Percentiles rank a stretch among this genome's conserved stretches.
Conservation (phyloP, 2,329 filamentous ascomycete species). For the Tolypocladium nubicola region DNA sequence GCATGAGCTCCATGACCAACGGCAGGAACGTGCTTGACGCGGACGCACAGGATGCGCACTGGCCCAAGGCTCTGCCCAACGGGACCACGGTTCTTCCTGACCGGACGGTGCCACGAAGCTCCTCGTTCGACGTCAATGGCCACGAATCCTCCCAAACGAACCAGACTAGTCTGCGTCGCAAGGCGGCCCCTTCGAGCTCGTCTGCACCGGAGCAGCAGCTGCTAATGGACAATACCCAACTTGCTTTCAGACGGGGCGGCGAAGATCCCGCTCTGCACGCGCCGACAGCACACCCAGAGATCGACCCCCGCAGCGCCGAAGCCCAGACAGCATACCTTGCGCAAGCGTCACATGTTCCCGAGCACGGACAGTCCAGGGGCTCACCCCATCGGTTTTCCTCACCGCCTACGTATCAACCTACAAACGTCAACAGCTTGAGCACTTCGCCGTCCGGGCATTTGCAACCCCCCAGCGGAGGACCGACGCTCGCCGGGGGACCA, state of each 20-base stretch:
- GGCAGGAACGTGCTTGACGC: conserved; percentile 32
- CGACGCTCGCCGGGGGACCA: conserved; percentile 31
- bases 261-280: background rate
- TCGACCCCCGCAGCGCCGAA: conserved; percentile 9
- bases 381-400: conserved; percentile 53
- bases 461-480: conserved; percentile 32
- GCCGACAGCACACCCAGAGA: background rate
- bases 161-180: background rate
- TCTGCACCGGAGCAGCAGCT: background rate
- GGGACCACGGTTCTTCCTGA: conserved; percentile 16
- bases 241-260: background rate
- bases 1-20: conserved; percentile 50
- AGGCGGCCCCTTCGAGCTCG: background rate
- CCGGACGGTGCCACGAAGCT: conserved; percentile 15
- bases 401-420: conserved; percentile 44
- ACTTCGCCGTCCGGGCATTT: conserved; percentile 38
- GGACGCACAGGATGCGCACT: conserved; percentile 15
- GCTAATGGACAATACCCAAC: background rate
- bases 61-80: conserved; percentile 13
- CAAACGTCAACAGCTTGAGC: conserved; percentile 20
- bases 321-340: conserved; percentile 8
- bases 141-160: background rate
- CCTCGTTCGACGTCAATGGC: conserved; percentile 9
- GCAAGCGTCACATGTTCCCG: background rate
- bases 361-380: conserved; percentile 14